These are phyloP conservation scores for Polygonum aviculare DNA, from an alignment of 148 eudicot species.

Conservation along the genomic window DNA sequence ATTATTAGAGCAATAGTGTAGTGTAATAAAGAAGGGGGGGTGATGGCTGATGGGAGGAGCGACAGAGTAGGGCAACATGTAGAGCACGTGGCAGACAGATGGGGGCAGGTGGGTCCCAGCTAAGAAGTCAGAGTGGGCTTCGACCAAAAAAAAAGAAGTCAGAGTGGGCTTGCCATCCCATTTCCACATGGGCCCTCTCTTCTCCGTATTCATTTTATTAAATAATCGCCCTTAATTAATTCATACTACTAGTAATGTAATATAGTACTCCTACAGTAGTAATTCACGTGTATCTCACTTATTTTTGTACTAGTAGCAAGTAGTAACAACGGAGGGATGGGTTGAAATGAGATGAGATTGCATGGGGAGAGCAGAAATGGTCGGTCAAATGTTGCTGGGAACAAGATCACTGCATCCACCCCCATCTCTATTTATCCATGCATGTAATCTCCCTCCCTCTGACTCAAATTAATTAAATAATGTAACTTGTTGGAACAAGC, in stretches of 20 bases:
- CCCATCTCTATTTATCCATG: too few species aligned
- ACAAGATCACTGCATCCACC: slow-evolving; percentile 4
- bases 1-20: background rate
- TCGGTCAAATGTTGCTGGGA: slow-evolving; percentile 1
- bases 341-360: background rate
- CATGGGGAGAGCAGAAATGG: slow-evolving; percentile 7
- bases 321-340: background rate
- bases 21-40: too few species aligned
- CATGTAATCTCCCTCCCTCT: too few species aligned
- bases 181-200: slow-evolving; percentile 5
- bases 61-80: slow-evolving; percentile 11
- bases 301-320: too few species aligned
- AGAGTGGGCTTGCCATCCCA: background rate
- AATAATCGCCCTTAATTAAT: too few species aligned
- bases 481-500: too few species aligned
- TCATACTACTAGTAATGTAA: too few species aligned
- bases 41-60: background rate
- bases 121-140: slow-evolving; percentile 6
- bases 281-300: too few species aligned
- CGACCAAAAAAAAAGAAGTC: too few species aligned
- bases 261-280: too few species aligned
- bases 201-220: background rate
- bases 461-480: too few species aligned
- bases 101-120: slow-evolving; percentile 7
- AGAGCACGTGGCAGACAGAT: slow-evolving; percentile 12